These are phyloP conservation scores for Amanita pseudoporphyria DNA, from an alignment of 768 basidiomycete species.

Conservation along the genomic window DNA sequence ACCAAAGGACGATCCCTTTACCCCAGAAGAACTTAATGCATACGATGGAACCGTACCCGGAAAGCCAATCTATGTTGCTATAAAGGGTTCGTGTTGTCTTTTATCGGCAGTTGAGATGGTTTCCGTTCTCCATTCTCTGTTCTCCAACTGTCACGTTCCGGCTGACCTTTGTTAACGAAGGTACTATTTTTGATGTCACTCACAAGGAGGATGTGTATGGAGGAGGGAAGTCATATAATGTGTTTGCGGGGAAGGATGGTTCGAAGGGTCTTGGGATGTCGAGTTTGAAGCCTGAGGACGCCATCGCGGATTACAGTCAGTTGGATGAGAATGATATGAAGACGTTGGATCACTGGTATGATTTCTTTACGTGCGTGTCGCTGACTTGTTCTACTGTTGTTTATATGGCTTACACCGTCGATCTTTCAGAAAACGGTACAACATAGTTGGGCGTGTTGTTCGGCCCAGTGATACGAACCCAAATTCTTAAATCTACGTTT, in stretches of 20 bases:
- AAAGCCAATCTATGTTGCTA: conserved; percentile 83
- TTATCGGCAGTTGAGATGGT: not conserved
- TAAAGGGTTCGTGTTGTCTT: conserved; percentile 56
- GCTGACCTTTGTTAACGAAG: conserved; percentile 26
- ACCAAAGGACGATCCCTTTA: conserved; percentile 75
- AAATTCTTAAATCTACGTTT: too few species aligned
- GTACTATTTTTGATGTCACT: conserved; percentile 86
- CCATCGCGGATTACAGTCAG: conserved; percentile 74
- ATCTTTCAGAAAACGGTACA: conserved; percentile 67
- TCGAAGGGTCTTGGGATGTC: conserved; percentile 86
- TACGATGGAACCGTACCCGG: conserved; percentile 59
- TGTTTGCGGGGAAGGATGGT: conserved; percentile 94
- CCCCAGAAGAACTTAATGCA: conserved; percentile 51
- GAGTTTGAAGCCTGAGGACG: conserved; percentile 78
- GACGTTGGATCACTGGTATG: conserved; percentile 82
- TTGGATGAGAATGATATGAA: conserved; percentile 66
- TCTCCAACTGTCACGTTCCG: not conserved
- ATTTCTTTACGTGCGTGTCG: conserved; percentile 71
- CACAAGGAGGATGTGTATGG: conserved; percentile 87
- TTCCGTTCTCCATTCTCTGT: not conserved
- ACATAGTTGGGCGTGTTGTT: conserved; percentile 68
- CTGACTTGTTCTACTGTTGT: not conserved
- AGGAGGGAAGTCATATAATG: conserved; percentile 60
- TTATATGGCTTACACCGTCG: not conserved
- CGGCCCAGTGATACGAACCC: not conserved